These are phyloP conservation scores for Hyphodiscus hymeniophilus DNA, from an alignment of 495 filamentous ascomycete genomes.

Conservation along the genomic window DNA sequence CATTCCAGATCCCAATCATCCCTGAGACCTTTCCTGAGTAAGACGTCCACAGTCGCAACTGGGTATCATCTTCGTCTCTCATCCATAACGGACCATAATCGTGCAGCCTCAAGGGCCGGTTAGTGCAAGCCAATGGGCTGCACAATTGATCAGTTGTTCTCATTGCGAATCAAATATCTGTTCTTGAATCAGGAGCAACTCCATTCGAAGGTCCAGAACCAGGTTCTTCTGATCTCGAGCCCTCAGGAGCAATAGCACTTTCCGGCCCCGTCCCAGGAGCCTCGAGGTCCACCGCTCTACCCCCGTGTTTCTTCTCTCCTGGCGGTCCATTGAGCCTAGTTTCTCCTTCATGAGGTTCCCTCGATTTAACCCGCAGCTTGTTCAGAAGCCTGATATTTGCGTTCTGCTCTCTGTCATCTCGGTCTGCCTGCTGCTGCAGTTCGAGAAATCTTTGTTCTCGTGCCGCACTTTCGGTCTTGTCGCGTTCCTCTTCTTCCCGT, in stretches of 20 bases:
- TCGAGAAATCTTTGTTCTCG: constrained; percentile 18
- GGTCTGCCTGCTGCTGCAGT: constrained; percentile 15
- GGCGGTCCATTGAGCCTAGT: not conserved
- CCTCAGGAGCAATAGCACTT: constrained; percentile 21
- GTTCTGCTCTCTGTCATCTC: constrained; percentile 21
- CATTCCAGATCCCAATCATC: no score
- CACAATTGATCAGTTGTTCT: no score
- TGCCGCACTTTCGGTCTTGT: constrained; percentile 20
- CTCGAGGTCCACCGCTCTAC: constrained; percentile 9
- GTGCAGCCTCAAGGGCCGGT: no score
- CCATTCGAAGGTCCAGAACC: no score
- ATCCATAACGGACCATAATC: no score
- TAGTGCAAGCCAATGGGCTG: no score
- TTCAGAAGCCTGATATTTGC: constrained; percentile 11
- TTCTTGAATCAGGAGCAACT: no score
- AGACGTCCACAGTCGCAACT: no score
- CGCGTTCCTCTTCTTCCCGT: constrained; percentile 24
- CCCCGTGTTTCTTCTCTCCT: constrained; percentile 1
- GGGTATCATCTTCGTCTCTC: no score
- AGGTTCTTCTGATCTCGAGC: constrained; percentile 1
- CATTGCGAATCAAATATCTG: no score
- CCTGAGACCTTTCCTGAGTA: no score
- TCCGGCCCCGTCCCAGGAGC: constrained; percentile 17
- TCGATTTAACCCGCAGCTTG: constrained; percentile 12
- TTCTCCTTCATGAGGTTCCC: not conserved